phyloP scores from a whole-genome alignment of 208 protist species.

The Acanthamoeba divionensis region DNA sequence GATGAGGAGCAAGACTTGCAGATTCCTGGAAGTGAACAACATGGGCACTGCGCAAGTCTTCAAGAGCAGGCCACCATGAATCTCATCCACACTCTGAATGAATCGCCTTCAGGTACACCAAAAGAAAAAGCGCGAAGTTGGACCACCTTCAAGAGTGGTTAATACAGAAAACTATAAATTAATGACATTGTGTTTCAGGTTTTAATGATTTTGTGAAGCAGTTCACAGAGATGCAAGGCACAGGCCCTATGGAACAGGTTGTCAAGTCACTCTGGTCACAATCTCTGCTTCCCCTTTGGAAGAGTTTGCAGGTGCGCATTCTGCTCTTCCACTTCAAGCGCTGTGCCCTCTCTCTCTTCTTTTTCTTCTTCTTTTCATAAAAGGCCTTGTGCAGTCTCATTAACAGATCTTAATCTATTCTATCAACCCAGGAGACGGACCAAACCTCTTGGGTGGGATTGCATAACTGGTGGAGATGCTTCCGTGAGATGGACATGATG shows the following conservation, averaged over 20 bases:
- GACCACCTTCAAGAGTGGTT: too few relatives aligned
- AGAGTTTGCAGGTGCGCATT: not conserved
- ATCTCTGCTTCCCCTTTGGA: not conserved
- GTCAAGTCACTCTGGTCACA: not conserved
- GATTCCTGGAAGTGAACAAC: too few relatives aligned
- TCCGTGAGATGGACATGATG: conserved; percentile 44
- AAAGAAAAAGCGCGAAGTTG: too few relatives aligned
- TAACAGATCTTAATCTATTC: not conserved
- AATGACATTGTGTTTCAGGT: not conserved
- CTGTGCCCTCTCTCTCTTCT: too few relatives aligned
- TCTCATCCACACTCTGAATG: not conserved
- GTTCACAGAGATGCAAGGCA: conserved; percentile 17
- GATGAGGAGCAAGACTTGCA: not conserved
- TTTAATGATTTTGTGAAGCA: not conserved
- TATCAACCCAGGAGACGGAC: not conserved
- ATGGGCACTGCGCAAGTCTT: not conserved
- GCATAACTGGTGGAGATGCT: conserved; percentile 46
- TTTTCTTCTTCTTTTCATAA: too few relatives aligned
- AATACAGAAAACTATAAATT: too few relatives aligned
- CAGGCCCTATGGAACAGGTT: not conserved
- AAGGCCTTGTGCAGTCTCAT: too few relatives aligned
- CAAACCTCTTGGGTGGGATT: not conserved
- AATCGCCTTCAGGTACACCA: not conserved
- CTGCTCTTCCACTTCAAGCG: too few relatives aligned
- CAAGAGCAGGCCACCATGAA: not conserved